Base-by-base conservation (phyloP, 495 filamentous ascomycete species). In the Cercophora newfieldiana region DNA sequence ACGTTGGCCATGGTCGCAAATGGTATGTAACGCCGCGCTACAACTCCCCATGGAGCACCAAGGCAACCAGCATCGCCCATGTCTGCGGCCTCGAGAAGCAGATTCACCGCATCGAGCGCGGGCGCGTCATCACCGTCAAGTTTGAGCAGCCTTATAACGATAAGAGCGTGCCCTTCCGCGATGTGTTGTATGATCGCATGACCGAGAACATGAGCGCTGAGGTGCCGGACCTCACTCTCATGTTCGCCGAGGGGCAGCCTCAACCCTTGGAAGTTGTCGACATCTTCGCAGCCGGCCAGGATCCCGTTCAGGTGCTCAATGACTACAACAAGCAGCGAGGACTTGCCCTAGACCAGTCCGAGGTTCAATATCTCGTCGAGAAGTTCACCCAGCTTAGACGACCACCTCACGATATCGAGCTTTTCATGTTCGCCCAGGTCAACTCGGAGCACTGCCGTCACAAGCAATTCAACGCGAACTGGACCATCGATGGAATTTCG, bases 371-470 rank as follows among this genome's bases (percentile, higher is more conserved):
- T 73, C 82, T 98, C 29, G 89, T 95, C 10, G 86, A 92, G 37
- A 90, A 89, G 30, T 97, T 95, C 77, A 88, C 87, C 28, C 81
- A 90, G 50, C 84, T 92, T 24, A 89, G 89, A 16, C 82, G 87
- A 84, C 72, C 89, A 77, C 94, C 93, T 0, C 89, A 89, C 51
- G 95, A 99, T 78, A 90, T 97, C 59, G 95, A 99, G 79, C 84
- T 98, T 16, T 98, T 97, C 83, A 98, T 98, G 96, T 99, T 98
- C 75, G 94, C 94, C 28, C 95, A 99, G 77, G 94, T 99, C 68
- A 93, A 93, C 76, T 92, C 90, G 2, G 90, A 93, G 78, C 90
- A 93, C 73, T 89, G 86, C 69, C 83, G 86, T 22, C 86, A 89
- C 73, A 88, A 89, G 78, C 91, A 95, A 68, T 99, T 99, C 84